These are phyloP conservation scores for Saccharomycopsis schoenii DNA, from an alignment of 805 yeast species.

Conservation along the genomic window DNA sequence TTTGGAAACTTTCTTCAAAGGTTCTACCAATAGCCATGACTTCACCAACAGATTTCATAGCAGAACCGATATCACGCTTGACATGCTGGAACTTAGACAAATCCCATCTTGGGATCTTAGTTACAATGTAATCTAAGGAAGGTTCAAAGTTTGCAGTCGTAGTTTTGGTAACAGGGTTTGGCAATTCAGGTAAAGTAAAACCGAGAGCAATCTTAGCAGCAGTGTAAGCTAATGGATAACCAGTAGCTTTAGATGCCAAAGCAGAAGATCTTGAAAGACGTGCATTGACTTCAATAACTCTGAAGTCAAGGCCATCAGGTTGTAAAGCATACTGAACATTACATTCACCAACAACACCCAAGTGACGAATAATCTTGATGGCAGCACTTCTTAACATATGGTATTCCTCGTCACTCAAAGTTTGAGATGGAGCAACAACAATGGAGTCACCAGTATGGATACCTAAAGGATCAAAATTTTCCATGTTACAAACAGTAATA, in stretches of 20 bases:
- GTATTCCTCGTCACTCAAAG: constrained; percentile 92
- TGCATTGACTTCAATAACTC: constrained; percentile 97
- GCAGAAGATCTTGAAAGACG: constrained; percentile 96
- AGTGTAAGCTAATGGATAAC: constrained; percentile 96
- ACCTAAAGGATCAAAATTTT: constrained; percentile 96
- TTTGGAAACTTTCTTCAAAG: constrained; percentile 95
- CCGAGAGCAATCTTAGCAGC: constrained; percentile 97
- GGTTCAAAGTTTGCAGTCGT: constrained; percentile 97
- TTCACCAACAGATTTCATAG: constrained; percentile 98
- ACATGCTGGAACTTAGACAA: constrained; percentile 91
- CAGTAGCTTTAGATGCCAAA: constrained; percentile 96
- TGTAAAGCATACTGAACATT: constrained; percentile 94
- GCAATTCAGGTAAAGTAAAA: constrained; percentile 87
- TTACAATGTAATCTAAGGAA: constrained; percentile 89
- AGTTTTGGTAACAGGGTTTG: constrained; percentile 92
- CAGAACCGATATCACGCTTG: constrained; percentile 83
- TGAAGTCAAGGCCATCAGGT: constrained; percentile 90
- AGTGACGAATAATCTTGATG: constrained; percentile 90
- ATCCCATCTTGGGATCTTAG: constrained; percentile 99
- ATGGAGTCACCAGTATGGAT: constrained; percentile 98
- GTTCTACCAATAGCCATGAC: constrained; percentile 98
- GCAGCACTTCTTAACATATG: constrained; percentile 98
- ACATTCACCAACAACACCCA: constrained; percentile 99
- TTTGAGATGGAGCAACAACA: constrained; percentile 98
- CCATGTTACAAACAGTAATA: constrained; percentile 98